Conservation (phyloP, 768 basidiomycete genomes). For the Mycena polygramma region DNA sequence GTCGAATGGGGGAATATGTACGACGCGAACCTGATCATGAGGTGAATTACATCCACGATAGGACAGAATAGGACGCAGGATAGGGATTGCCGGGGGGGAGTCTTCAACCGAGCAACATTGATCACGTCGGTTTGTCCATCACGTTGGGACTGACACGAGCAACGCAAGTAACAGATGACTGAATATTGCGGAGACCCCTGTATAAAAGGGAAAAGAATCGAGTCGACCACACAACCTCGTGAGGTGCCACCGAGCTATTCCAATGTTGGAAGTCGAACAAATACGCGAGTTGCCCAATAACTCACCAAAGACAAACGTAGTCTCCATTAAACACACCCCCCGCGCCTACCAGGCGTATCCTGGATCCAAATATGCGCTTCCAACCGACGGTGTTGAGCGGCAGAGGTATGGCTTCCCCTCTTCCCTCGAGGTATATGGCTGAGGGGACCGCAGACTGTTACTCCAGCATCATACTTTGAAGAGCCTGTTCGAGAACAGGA, state of each 20-base stretch:
- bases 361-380: slow-evolving; percentile 35
- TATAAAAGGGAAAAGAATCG: not conserved
- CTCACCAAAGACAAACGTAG: not conserved
- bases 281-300: not conserved
- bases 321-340: slow-evolving; percentile 9
- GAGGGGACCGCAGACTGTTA: slow-evolving; percentile 15
- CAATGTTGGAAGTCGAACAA: not conserved
- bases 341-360: slow-evolving; percentile 34
- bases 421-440: not conserved
- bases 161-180: not conserved
- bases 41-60: too few relatives aligned
- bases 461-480: slow-evolving; percentile 33
- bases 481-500: slow-evolving; percentile 24
- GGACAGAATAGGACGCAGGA: not conserved
- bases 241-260: not conserved
- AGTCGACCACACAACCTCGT: not conserved
- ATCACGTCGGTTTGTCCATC: not conserved
- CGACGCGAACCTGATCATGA: too few relatives aligned
- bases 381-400: slow-evolving; percentile 29
- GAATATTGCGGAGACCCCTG: too few relatives aligned
- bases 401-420: slow-evolving; percentile 21
- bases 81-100: not conserved
- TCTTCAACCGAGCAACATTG: not conserved
- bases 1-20: too few relatives aligned
- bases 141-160: not conserved